Evolutionary conservation across 164 flowering plant species (phyloP).

Genomic region (Cinnamomum chago): DNA sequence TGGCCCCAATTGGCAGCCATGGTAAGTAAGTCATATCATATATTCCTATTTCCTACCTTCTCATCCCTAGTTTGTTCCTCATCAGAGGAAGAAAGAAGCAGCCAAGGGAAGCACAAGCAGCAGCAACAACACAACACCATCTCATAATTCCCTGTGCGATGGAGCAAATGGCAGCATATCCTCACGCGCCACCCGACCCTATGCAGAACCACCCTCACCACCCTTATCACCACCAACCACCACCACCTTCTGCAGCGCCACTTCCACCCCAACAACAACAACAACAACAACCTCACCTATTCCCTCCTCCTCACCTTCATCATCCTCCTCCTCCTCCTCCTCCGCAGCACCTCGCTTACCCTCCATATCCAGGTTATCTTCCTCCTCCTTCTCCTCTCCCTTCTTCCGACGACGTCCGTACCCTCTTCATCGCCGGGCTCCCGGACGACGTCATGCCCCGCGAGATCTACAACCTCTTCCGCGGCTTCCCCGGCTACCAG

Average conservation of each 20-base stretch:
- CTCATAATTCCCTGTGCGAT: slow-evolving; percentile 5
- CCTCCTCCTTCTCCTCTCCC: slow-evolving; percentile 20
- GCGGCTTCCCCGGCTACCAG: slow-evolving; percentile 82
- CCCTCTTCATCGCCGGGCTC: slow-evolving; percentile 88
- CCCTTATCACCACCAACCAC: slow-evolving; percentile 38
- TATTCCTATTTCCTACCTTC: too few relatives aligned
- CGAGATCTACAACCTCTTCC: slow-evolving; percentile 81
- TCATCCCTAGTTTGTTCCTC: too few relatives aligned
- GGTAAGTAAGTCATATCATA: too few relatives aligned
- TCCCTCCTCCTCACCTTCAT: slow-evolving; percentile 12
- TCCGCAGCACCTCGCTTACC: slow-evolving; percentile 17
- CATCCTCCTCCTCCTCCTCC: slow-evolving; percentile 4
- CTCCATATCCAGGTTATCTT: slow-evolving; percentile 22
- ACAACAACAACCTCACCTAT: not conserved
- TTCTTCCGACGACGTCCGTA: slow-evolving; percentile 54
- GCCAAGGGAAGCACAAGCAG: too few relatives aligned
- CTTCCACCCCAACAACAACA: not conserved
- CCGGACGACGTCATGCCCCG: slow-evolving; percentile 85
- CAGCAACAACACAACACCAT: too few relatives aligned
- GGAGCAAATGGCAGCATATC: slow-evolving; percentile 56
- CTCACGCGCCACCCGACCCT: slow-evolving; percentile 31
- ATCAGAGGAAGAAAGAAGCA: too few relatives aligned
- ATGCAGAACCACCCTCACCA: slow-evolving; percentile 17
- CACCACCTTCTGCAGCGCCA: slow-evolving; percentile 9
- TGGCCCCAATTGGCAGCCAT: too few relatives aligned